Evolutionary conservation across 306 rosid genomes (phyloP).

Genomic region (Sphenostylis stenocarpa): DNA sequence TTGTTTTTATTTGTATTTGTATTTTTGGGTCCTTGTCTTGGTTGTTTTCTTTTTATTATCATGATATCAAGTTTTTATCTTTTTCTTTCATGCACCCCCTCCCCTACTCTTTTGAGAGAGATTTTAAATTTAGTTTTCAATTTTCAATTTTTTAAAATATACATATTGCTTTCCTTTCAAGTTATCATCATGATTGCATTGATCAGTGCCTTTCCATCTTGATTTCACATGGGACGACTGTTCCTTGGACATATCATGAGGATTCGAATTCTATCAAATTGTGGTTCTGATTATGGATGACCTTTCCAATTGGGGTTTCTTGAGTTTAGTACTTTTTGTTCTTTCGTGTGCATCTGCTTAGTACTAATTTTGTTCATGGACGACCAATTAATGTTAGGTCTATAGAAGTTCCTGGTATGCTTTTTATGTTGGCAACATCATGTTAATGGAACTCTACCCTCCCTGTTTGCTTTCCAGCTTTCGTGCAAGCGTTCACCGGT

Average conservation of each 20-base stretch:
- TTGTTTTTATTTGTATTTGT: not conserved
- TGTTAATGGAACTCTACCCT: slow-evolving; percentile 37
- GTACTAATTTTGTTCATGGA: not conserved
- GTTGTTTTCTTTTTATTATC: slow-evolving; percentile 2
- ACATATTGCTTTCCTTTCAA: slow-evolving; percentile 31
- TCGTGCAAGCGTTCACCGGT: slow-evolving; percentile 81
- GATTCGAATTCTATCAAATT: slow-evolving; percentile 26
- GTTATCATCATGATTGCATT: slow-evolving; percentile 22
- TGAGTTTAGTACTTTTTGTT: not conserved
- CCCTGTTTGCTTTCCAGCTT: slow-evolving; percentile 44
- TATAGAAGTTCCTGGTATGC: slow-evolving; percentile 17
- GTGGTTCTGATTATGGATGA: not conserved
- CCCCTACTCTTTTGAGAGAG: not conserved
- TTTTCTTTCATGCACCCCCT: not conserved
- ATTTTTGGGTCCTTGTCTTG: not conserved
- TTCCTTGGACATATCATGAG: slow-evolving; percentile 27
- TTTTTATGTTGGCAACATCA: slow-evolving; percentile 5
- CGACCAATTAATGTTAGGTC: not conserved
- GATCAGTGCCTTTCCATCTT: slow-evolving; percentile 12
- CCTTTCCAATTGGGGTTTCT: slow-evolving; percentile 9
- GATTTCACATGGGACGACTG: slow-evolving; percentile 33
- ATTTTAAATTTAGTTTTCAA: not conserved
- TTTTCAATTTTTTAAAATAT: not conserved
- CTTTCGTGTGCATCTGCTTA: slow-evolving; percentile 13
- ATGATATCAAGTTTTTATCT: slow-evolving; percentile 10